phyloP scores from a whole-genome alignment of 257 asterid species.

The Solanum pinnatisectum region DNA sequence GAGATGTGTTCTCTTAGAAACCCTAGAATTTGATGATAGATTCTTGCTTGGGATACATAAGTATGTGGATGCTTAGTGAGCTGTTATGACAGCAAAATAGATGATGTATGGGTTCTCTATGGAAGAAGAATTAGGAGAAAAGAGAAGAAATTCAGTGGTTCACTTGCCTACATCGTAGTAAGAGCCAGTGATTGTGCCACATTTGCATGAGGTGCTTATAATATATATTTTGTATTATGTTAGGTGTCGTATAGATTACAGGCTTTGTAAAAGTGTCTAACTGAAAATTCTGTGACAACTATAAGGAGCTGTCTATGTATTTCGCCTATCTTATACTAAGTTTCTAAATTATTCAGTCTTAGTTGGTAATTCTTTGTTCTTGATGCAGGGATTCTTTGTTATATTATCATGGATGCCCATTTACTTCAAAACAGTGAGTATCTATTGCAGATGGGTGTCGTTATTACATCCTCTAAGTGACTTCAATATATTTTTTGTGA shows the following conservation, averaged over 20 bases:
- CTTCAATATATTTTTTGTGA: not conserved
- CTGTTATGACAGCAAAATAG: not conserved
- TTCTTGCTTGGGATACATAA: not conserved
- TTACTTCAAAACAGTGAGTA: slow-evolving; percentile 74
- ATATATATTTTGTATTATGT: not conserved
- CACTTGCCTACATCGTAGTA: not conserved
- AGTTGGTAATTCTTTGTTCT: slow-evolving; percentile 2
- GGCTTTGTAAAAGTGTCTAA: not conserved
- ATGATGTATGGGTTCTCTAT: not conserved
- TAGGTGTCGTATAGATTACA: not conserved
- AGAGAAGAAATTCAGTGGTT: not conserved
- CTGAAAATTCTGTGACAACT: not conserved
- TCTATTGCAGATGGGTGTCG: not conserved
- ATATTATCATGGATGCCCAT: slow-evolving; percentile 99
- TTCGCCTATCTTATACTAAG: not conserved
- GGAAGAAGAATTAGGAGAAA: not conserved
- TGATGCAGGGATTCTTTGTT: slow-evolving; percentile 84
- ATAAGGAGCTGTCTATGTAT: not conserved
- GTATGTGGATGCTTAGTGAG: not conserved
- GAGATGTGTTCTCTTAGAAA: not conserved
- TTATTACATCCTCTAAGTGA: not conserved
- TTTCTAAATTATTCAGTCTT: not conserved
- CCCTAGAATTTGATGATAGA: not conserved
- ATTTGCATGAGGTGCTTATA: not conserved
- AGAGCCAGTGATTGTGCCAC: not conserved